Base-by-base conservation (phyloP, 805 yeast species). In the Hanseniaspora meyeri region DNA sequence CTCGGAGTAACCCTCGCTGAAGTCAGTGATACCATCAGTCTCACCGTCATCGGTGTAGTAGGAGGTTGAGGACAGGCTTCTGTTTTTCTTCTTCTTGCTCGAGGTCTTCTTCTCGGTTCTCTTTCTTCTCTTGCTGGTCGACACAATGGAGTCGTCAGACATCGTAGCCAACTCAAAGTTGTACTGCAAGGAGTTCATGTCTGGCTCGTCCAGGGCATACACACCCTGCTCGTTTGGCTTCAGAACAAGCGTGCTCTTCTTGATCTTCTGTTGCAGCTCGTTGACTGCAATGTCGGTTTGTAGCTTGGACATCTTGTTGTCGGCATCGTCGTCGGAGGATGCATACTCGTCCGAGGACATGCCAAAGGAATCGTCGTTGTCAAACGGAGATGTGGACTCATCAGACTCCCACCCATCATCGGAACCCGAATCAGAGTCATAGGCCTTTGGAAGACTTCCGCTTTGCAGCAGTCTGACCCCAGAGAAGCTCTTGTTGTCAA, bases 11-110 rank as follows among this genome's bases (percentile, higher is more conserved):
- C 63, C 67, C 55, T 65, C 70, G 24, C 46, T 46, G 69, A 91
- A 91, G 65, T 85, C 87, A 67, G 86, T 95, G 55, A 81, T 87
- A 42, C 72, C 78, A 45, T 70, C 75, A 8, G 73, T 73, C 57
- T 76, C 78, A 3, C 75, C 77, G 24, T 67, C 68, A 62, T 80
- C 83, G 1, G 83, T 78, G 57, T 65, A 67, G 60, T 69, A 63
- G 57, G 73, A 68, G 9, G 70, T 71, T 1, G 75, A 67, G 5
- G 76, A 72, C 64, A 66, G 64, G 8, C 74, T 68, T 66, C 76
- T 71, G 61, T 70, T 71, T 66, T 76, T 76, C 65, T 76, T 78
- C 39, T 64, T 64, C 48, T 62, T 66, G 1, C 12, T 19, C 12
- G 11, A 17, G 29, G 38, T 46, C 17, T 46, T 46, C 49, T 46